Conservation (phyloP, 2,329 filamentous ascomycete genomes). For the Diaporthe citriasiana region DNA sequence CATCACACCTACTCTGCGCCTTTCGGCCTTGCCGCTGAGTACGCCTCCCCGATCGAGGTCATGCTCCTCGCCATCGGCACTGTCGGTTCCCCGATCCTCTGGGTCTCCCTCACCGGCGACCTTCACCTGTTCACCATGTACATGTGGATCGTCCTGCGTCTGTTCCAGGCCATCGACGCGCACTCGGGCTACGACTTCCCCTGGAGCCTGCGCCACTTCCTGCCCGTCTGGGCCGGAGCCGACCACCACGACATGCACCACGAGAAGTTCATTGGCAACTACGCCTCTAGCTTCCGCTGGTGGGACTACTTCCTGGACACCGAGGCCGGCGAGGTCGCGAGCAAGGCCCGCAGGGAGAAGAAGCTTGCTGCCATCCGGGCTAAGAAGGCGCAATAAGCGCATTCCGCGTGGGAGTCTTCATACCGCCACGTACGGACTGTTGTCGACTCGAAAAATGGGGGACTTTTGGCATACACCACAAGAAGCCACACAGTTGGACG, state of each 20-base stretch:
- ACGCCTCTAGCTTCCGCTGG: slow-evolving; percentile 98
- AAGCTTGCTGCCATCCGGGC: slow-evolving; percentile 76
- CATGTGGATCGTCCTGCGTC: slow-evolving; percentile 89
- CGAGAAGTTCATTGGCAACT: slow-evolving; percentile 99
- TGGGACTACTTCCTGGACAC: slow-evolving; percentile 97
- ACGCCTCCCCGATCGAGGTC: slow-evolving; percentile 96
- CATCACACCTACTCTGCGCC: slow-evolving; percentile 99
- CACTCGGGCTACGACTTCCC: slow-evolving; percentile 99
- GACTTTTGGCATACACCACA: background rate
- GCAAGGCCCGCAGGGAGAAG: slow-evolving; percentile 84
- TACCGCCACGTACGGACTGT: background rate
- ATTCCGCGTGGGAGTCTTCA: background rate
- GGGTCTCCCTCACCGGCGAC: slow-evolving; percentile 85
- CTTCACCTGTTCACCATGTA: slow-evolving; percentile 99
- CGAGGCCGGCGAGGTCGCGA: slow-evolving; percentile 89
- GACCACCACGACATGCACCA: slow-evolving; percentile 98
- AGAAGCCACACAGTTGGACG: slow-evolving; percentile 2
- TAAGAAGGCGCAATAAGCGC: slow-evolving; percentile 76
- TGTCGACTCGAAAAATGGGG: background rate
- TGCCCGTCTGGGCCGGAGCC: slow-evolving; percentile 98
- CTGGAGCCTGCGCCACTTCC: slow-evolving; percentile 94
- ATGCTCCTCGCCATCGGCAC: slow-evolving; percentile 93
- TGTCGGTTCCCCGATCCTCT: slow-evolving; percentile 85
- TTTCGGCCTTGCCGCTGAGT: slow-evolving; percentile 96
- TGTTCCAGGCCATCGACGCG: slow-evolving; percentile 98